These are phyloP conservation scores for Beauveria rudraprayagi DNA, from an alignment of 2,329 filamentous ascomycete species.

Conservation along the genomic window DNA sequence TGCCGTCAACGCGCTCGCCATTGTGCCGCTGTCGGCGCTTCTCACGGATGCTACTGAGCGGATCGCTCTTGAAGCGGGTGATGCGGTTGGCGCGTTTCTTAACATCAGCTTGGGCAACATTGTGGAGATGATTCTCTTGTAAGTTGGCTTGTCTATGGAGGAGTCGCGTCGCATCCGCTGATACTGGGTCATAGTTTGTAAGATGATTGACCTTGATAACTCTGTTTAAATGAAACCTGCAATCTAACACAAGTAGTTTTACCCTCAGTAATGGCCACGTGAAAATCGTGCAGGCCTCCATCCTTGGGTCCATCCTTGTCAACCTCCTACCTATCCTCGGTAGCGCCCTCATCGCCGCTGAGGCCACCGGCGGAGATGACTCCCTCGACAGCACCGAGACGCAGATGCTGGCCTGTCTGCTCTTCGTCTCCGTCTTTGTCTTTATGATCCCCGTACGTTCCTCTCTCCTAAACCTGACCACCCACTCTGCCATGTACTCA, in stretches of 20 bases:
- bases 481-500: background rate
- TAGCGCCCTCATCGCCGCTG: conserved; percentile 65
- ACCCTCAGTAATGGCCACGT: conserved; percentile 52
- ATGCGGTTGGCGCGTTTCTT: conserved; percentile 50
- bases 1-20: conserved; percentile 52
- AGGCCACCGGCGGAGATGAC: conserved; percentile 60
- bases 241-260: conserved; percentile 32
- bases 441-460: conserved; percentile 28
- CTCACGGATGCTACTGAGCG: conserved; percentile 53
- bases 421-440: conserved; percentile 31
- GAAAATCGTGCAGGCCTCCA: conserved; percentile 65
- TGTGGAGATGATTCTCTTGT: conserved; percentile 55
- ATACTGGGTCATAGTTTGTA: background rate
- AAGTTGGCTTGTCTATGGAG: conserved; percentile 14
- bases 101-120: conserved; percentile 57
- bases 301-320: conserved; percentile 69
- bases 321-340: conserved; percentile 69
- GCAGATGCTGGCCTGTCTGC: conserved; percentile 27
- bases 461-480: rapidly evolving
- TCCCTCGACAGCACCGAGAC: conserved; percentile 26
- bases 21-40: conserved; percentile 49
- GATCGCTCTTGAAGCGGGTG: conserved; percentile 47
- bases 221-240: background rate
- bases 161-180: conserved; percentile 12
- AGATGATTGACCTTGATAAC: background rate